Conservation (phyloP, 2,329 filamentous ascomycete genomes). For the Cercospora berteroae region DNA sequence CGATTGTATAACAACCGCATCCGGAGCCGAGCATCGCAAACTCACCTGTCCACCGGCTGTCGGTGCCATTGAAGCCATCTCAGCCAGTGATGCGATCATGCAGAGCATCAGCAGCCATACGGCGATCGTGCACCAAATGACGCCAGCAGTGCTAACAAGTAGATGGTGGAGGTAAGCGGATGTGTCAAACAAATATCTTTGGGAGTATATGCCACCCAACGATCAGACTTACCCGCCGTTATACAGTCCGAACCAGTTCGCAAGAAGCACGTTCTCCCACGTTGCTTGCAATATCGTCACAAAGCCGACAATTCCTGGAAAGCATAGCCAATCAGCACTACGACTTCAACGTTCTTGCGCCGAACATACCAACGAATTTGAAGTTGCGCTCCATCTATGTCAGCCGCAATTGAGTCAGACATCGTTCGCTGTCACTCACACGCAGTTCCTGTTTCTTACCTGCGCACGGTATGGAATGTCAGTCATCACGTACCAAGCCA, state of each 20-base stretch:
- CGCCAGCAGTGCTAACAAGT: slow-evolving; percentile 13
- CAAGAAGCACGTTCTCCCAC: slow-evolving; percentile 53
- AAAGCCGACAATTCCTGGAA: slow-evolving; percentile 51
- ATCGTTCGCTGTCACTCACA: slow-evolving; percentile 26
- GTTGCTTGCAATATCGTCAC: slow-evolving; percentile 55
- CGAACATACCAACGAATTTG: slow-evolving; percentile 18
- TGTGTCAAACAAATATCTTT: not conserved
- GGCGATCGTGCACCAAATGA: slow-evolving; percentile 37
- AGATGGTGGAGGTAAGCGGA: not conserved
- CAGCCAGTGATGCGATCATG: slow-evolving; percentile 36
- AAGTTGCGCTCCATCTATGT: slow-evolving; percentile 15
- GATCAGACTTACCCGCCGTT: slow-evolving; percentile 21
- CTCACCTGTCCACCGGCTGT: slow-evolving; percentile 27
- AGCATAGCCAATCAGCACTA: not conserved
- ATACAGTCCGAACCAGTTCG: slow-evolving; percentile 33
- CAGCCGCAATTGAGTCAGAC: not conserved
- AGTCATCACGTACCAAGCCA: not conserved
- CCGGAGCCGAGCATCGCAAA: not conserved
- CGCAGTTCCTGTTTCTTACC: slow-evolving; percentile 51
- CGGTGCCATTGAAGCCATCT: slow-evolving; percentile 37
- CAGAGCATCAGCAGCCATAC: slow-evolving; percentile 37
- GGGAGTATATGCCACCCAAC: not conserved
- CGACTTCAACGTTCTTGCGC: not conserved
- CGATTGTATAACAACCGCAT: not conserved
- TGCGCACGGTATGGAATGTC: not conserved